These are phyloP conservation scores for Fusarium palustre DNA, from an alignment of 2,329 filamentous ascomycete genomes.

Conservation along the genomic window DNA sequence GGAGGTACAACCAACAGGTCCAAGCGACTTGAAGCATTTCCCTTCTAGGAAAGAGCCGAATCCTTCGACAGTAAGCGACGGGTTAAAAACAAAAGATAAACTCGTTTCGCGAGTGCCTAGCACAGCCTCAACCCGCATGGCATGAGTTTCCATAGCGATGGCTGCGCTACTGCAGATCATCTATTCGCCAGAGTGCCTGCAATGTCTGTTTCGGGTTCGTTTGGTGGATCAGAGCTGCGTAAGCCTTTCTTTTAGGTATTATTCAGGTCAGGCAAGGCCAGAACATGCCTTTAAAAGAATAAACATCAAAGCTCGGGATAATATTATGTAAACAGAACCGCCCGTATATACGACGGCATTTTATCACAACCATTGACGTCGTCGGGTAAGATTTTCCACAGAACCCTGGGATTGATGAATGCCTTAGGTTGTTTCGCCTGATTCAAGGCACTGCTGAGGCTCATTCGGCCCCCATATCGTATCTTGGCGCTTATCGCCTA, in stretches of 20 bases:
- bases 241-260: conserved; percentile 31
- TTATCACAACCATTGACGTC: conserved; percentile 1
- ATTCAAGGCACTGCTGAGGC: not conserved
- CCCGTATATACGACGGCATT: not conserved
- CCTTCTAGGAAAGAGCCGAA: conserved; percentile 28
- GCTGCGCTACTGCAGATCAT: conserved; percentile 1
- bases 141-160: conserved; percentile 22
- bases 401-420: not conserved
- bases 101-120: conserved; percentile 25
- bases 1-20: not conserved
- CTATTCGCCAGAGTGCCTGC: conserved; percentile 19
- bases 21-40: not conserved
- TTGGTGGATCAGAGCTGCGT: conserved; percentile 36
- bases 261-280: conserved; percentile 4
- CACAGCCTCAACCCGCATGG: conserved; percentile 30
- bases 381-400: not conserved
- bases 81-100: not conserved
- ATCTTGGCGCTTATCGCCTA: conserved; percentile 48
- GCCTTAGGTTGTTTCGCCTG: not conserved
- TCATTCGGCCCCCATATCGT: not conserved
- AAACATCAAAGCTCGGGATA: not conserved
- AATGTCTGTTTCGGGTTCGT: conserved; percentile 21
- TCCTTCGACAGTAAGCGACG: not conserved
- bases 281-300: not conserved
- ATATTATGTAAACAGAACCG: not conserved